Base-by-base conservation (phyloP, 148 eudicot genomes). In the Persicaria maculosa region DNA sequence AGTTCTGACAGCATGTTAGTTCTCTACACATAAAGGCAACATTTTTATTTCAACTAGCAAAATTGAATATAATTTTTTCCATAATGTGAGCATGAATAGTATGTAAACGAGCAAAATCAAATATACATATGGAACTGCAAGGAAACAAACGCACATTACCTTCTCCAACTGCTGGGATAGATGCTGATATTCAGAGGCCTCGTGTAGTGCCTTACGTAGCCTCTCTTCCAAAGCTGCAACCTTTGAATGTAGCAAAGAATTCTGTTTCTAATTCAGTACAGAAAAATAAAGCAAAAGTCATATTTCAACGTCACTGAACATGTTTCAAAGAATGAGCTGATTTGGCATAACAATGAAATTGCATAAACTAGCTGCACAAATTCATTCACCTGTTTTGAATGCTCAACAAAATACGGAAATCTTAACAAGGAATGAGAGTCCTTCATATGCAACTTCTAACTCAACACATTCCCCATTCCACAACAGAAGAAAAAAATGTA, bases 1-100 rank as follows among this genome's bases (percentile, higher is more conserved):
- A 95, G 79, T 83, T 95, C 99, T 78, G 99, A 95, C 75, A 95
- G 79, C 74, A 89, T 83, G 84, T 92, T 95, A 53, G 82, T 77
- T 81, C 99, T 91, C 99, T 95, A 94, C 88, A 68, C 65, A 70
- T 5, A 77, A 80, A 77, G 7, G 50, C 16, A 68, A 4, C 3
- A 73, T 17, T 50, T 6, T n/a, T 9, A 44, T 14, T 61, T 12
- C 50, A 59, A 10, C 70, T 16, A 6, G 43, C 54, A 62, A 47
- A 61, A 48, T 17, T 47, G 4, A 55, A 36, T 64, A 40, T 31
- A 11, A 4, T 36, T 20, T 64, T 31, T 57, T n/a, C 76, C 36
- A 58, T 6, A 40, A 74, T 36, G 16, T 58, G 11, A 47, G 44
- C 44, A 71, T 17, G 22, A 7, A 1, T 68, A 16, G 47, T 15